Evolutionary conservation across 1,284 basidiomycete species (phyloP), one percentile per base, ranked within the genome.

Genomic region (Fomitopsis schrenkii): DNA sequence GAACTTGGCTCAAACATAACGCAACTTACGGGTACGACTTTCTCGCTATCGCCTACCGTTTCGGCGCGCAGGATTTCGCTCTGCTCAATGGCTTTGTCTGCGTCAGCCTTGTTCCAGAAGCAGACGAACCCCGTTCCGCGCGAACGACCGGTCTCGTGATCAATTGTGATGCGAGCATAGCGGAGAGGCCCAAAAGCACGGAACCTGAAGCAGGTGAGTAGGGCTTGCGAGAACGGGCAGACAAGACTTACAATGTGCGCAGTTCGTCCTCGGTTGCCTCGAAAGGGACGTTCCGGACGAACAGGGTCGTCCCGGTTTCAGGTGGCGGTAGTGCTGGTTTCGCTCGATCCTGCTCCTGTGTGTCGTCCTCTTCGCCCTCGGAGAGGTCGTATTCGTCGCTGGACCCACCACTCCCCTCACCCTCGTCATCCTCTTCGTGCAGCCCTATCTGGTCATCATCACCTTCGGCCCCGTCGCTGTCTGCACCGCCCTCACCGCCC

Each of bases 61-160:
- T 93, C 91, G 48, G 78, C 71, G 26, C 83, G 83, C 5, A 95
- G 78, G 5, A 90, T 79, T 44, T 93, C 88, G 54, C 94, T 92
- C 71, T 95, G 92, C 57, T 86, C 83, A 38, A 98, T 83, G 3
- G 88, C 94, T 61, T 88, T 87, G 68, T 97, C 91, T 4, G 96
- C 97, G 64, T 97, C 91, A 63, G 89, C 91, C 64, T 84, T 86
- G 65, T 97, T 95, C 97, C 97, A 98, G 78, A 97, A 98, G 75
- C 95, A 98, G 0, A 92, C 95, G 73, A 99, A 99, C 0, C 95
- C 97, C 0, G 95, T 98, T 9, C 97, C 97, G 54, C 94, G 83
- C 36, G 95, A 94, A 55, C 95, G 88, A 19, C 90, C 93, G 1
- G 91, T 94, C 1, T 83, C 84, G 17, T 80, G 82, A 70, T 99